Percentiles rank a stretch among this genome's conserved stretches.
Evolutionary conservation across 2,329 filamentous ascomycete species (phyloP).

Genomic region (Aspergillus fructus): DNA sequence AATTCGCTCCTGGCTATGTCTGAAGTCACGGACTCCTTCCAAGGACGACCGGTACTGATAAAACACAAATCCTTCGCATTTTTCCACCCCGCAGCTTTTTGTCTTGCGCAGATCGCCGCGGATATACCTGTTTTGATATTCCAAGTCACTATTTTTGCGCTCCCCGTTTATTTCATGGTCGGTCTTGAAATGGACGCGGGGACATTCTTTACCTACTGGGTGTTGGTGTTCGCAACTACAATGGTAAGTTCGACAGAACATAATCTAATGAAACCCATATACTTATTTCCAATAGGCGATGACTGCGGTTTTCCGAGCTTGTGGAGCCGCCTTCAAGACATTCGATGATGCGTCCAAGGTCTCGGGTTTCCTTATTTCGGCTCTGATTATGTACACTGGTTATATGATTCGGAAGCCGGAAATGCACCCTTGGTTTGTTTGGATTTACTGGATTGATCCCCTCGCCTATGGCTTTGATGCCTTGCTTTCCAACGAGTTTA

Average conservation of each 20-base stretch:
- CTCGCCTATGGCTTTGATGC: slow-evolving; percentile 41
- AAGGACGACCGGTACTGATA: slow-evolving; percentile 57
- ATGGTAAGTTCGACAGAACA: slow-evolving; percentile 42
- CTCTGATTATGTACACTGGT: slow-evolving; percentile 41
- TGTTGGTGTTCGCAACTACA: slow-evolving; percentile 51
- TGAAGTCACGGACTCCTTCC: slow-evolving; percentile 65
- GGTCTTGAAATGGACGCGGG: slow-evolving; percentile 53
- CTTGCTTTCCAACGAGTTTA: slow-evolving; percentile 39
- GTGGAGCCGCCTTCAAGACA: slow-evolving; percentile 56
- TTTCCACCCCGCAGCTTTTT: slow-evolving; percentile 54
- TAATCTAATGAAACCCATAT: not conserved
- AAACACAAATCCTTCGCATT: slow-evolving; percentile 61
- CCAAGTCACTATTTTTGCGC: slow-evolving; percentile 58
- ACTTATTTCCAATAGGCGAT: slow-evolving; percentile 44
- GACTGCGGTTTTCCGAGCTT: slow-evolving; percentile 58
- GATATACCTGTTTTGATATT: slow-evolving; percentile 58
- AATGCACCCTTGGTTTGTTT: slow-evolving; percentile 56
- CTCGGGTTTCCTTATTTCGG: slow-evolving; percentile 39
- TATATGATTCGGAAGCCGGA: slow-evolving; percentile 47
- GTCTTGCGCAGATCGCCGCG: slow-evolving; percentile 45
- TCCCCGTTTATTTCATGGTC: slow-evolving; percentile 66
- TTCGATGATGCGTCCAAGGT: slow-evolving; percentile 62
- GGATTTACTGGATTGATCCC: slow-evolving; percentile 45
- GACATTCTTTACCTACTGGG: slow-evolving; percentile 64
- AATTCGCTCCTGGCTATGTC: slow-evolving; percentile 62